Base-by-base conservation (phyloP, 345 rosid species). In the Pugionium dolabratum region DNA sequence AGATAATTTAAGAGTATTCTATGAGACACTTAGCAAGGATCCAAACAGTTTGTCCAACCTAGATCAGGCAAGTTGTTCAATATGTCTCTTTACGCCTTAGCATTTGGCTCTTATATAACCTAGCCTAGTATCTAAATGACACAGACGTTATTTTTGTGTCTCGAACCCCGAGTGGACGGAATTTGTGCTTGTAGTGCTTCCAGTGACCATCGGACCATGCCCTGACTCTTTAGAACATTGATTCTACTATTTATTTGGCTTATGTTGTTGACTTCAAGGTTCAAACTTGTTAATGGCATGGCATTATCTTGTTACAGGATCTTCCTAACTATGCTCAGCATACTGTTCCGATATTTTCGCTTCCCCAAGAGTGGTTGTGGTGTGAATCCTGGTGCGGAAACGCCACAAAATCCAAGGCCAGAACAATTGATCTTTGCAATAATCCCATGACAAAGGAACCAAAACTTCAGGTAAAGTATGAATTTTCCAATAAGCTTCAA, bases 391-490 rank as follows among this genome's bases (percentile, higher is more conserved):
- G 99, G 99, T 94, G 99, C 55, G 99, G 99, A 62, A 91, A 86
- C 75, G 85, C 95, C 70, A 88, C 99, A 54, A 94, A 94, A 79
- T 62, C 90, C n/a, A 90, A 76, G 72, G 99, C 99, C 57, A 90
- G 44, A 40, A 40, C 44, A 10, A 40, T 40, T 2, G 44, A 40
- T 40, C 44, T 94, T 68, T 94, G 99, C 88, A 94, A 94, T 78
- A 94, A 94, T 80, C 99, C 97, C 46, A 94, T 90, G 99, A 94
- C 97, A 39, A 94, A 94, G 75, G 99, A 94, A 71, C 99, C 99
- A 50, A 94, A 94, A 74, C 97, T 94, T 76, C 86, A 90, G 95
- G 99, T 86, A 67, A 56, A 37, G 18, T 18, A 29, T 70, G n/a
- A 18, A 26, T 70, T 46, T 4, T 50, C 30, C 49, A 49, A 33